A percentile compares a stretch with the other conserved stretches of the same genome.
Conservation (phyloP, 345 rosid genomes). For the Noccaea caerulescens region DNA sequence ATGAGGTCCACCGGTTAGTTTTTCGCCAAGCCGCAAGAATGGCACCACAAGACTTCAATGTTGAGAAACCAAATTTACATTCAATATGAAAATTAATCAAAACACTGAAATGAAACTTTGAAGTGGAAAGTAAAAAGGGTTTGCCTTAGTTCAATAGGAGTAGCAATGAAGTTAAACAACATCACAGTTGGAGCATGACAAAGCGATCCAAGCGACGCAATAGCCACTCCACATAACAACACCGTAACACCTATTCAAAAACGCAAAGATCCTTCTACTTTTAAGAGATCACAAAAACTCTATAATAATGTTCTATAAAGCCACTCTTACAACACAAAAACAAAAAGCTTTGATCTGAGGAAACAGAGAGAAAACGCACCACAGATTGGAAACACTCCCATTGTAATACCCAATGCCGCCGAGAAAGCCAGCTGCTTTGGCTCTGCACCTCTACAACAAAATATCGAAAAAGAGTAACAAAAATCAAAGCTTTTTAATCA, state of each 20-base stretch:
- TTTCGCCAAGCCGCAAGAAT: slow-evolving; percentile 91
- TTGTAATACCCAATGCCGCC: slow-evolving; percentile 80
- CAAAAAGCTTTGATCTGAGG: not conserved
- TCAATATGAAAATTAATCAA: not conserved
- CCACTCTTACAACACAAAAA: not conserved
- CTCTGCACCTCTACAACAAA: slow-evolving; percentile 67
- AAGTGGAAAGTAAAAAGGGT: not conserved
- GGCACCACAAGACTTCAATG: slow-evolving; percentile 78
- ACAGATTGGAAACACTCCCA: slow-evolving; percentile 91
- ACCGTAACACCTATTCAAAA: slow-evolving; percentile 73
- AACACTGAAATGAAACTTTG: not conserved
- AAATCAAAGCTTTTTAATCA: slow-evolving; percentile 5
- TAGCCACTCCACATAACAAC: slow-evolving; percentile 80
- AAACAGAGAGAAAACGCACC: slow-evolving; percentile 52
- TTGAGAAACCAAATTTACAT: slow-evolving; percentile 30
- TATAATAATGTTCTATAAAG: not conserved
- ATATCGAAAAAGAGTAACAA: not conserved
- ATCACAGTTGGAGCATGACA: slow-evolving; percentile 87
- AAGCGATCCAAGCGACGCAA: slow-evolving; percentile 68
- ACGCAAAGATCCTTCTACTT: slow-evolving; percentile 14
- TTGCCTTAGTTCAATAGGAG: slow-evolving; percentile 89
- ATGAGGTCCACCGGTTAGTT: slow-evolving; percentile 76
- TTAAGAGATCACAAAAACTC: not conserved
- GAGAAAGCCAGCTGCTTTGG: slow-evolving; percentile 92
- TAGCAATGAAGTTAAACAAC: slow-evolving; percentile 85